Conservation (phyloP, 805 yeast genomes). For the Komagataella ulmi region DNA sequence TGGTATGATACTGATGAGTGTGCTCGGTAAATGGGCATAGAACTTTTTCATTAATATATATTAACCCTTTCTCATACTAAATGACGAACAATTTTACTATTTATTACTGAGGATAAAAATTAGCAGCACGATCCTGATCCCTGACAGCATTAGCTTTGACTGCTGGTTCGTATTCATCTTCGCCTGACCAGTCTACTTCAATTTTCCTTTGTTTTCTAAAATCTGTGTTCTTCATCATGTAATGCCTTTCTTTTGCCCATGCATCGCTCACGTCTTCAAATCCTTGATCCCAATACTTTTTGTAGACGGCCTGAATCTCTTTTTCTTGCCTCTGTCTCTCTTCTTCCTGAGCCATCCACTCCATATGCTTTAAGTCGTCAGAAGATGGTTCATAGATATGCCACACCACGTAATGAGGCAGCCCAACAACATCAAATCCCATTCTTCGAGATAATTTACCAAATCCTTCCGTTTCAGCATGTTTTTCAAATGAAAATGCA, state of each 20-base stretch:
- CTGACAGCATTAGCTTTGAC: neutral
- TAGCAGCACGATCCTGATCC: neutral
- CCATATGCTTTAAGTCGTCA: slow-evolving; percentile 77
- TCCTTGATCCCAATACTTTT: slow-evolving; percentile 64
- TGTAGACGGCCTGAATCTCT: slow-evolving; percentile 49
- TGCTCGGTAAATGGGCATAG: neutral
- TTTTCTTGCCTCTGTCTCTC: slow-evolving; percentile 48
- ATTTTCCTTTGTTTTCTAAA: slow-evolving; percentile 28
- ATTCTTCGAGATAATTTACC: slow-evolving; percentile 79
- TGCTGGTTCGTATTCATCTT: slow-evolving; percentile 20
- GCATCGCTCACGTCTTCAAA: slow-evolving; percentile 61
- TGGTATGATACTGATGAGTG: neutral
- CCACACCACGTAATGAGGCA: slow-evolving; percentile 95
- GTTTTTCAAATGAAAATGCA: slow-evolving; percentile 89
- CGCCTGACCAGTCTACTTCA: slow-evolving; percentile 59
- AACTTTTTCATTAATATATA: neutral
- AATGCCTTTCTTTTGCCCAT: slow-evolving; percentile 62
- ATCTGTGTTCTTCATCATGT: slow-evolving; percentile 70
- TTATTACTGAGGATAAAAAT: slow-evolving; percentile 1
- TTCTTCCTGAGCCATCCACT: slow-evolving; percentile 80
- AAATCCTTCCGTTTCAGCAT: slow-evolving; percentile 97
- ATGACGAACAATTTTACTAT: neutral
- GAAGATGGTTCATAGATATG: slow-evolving; percentile 91
- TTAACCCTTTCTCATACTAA: neutral
- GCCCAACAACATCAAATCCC: slow-evolving; percentile 79